Evolutionary conservation across 208 protist genomes (phyloP).

Genomic region (Wallacemonas rigidus): DNA sequence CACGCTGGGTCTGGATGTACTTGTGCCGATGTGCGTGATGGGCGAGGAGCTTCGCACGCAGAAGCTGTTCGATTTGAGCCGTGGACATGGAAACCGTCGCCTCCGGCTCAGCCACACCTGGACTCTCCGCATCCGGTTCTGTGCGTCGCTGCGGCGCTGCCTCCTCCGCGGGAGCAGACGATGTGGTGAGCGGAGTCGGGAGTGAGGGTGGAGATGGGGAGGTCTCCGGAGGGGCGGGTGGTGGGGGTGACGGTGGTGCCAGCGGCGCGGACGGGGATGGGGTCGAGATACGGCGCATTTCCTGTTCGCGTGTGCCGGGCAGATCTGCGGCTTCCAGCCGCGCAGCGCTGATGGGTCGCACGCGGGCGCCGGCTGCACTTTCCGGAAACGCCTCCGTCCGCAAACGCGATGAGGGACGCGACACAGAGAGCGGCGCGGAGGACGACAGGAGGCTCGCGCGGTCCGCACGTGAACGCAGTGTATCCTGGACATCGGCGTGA

Average conservation of each 20-base stretch:
- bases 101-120: conserved; percentile 9
- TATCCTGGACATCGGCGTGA: too few species aligned
- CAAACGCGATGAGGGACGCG: conserved; percentile 4
- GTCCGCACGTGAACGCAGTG: too few species aligned
- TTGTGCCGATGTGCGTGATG: conserved; percentile 47
- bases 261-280: background rate
- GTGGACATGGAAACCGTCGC: conserved; percentile 36
- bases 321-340: too few species aligned
- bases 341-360: conserved; percentile 11
- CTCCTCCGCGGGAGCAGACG: background rate
- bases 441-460: background rate
- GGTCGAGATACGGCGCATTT: background rate
- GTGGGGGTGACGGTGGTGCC: too few species aligned
- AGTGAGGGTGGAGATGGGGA: too few species aligned
- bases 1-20: conserved; percentile 32
- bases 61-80: conserved; percentile 44
- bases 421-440: background rate
- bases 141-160: background rate
- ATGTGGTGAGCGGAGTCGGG: too few species aligned
- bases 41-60: conserved; percentile 52
- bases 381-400: background rate
- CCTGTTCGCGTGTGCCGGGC: background rate
- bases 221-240: too few species aligned
- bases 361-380: background rate
- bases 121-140: background rate